phyloP scores from a whole-genome alignment of 169 alveolate species.

The Eimeria zaria region DNA sequence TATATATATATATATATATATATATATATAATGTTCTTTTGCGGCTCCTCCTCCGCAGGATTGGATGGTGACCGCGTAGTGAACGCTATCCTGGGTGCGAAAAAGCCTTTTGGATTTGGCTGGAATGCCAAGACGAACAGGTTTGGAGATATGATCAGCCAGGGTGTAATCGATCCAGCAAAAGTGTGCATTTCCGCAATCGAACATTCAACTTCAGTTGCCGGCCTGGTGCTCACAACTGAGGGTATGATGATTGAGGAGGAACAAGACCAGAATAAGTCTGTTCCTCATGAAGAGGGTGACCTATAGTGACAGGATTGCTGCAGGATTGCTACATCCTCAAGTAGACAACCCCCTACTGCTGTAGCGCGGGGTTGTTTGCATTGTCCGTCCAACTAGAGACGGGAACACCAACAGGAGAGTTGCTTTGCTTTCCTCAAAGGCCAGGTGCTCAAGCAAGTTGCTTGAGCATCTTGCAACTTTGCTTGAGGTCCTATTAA shows the following conservation, averaged over 20 bases:
- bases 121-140: constrained; percentile 94
- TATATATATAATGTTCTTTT: background rate
- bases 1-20: background rate
- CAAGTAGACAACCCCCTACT: background rate
- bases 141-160: constrained; percentile 94
- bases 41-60: constrained; percentile 80
- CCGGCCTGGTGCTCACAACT: constrained; percentile 94
- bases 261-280: constrained; percentile 92
- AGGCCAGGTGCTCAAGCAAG: constrained; percentile 22
- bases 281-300: constrained; percentile 6
- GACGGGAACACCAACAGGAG: background rate
- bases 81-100: constrained; percentile 90
- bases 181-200: constrained; percentile 93
- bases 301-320: constrained; percentile 35
- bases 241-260: constrained; percentile 96
- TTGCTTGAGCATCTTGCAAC: constrained; percentile 8
- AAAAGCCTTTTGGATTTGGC: constrained; percentile 93
- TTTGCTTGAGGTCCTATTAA: background rate
- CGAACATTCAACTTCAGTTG: constrained; percentile 93
- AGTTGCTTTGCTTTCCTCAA: constrained; percentile 15
- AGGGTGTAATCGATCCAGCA: constrained; percentile 95
- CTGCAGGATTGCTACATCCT: too few species aligned
- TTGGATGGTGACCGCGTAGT: constrained; percentile 93
- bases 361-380: background rate
- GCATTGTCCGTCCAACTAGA: background rate